Base-by-base conservation (phyloP, 768 basidiomycete genomes). In the Myochromella boudieri region DNA sequence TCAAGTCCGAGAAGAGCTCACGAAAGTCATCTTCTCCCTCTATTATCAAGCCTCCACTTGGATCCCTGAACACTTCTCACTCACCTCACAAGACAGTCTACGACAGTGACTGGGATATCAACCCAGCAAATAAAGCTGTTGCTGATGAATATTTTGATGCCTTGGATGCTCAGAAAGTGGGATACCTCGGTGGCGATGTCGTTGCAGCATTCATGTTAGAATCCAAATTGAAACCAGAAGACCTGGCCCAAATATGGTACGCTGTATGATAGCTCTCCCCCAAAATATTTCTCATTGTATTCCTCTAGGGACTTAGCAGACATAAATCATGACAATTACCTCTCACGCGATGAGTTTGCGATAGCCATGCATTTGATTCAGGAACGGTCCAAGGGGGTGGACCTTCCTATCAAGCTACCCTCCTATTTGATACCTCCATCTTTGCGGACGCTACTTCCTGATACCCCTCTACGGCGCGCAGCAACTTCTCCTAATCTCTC, bases 241-340 rank as follows among this genome's bases (percentile, higher is more conserved):
- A 70, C 40, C 41, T 71, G 29, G 66, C 64, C 1, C 60, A 55
- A 6, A 72, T 74, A 44, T 69, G 68, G 72, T 71, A 25, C n/a
- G 60, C 57, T 3, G 26, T 6, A 15, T 37, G 6, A 11, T 21
- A n/a, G 24, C 9, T 10, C 4, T 34, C 33, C n/a, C 32, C 20
- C 11, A 10, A 6, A 11, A 29, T n/a, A 6, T 21, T 18, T 14
- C 29, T 43, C 15, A 44, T 22, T 15, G 33, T 34, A 10, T 5
- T 25, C 40, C n/a, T 34, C 2, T 39, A 71, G 69, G 69, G 60
- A 65, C 22, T 61, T 71, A 6, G 60, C 66, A 6, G 65, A 68
- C 44, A 28, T 71, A 2, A 59, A 68, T 44, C 51, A 61, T 20
- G 67, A 72, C 41, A 60, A 60, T 24, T 56, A 61, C 26, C 52